These are phyloP conservation scores for Pythium scleroteichum DNA, from an alignment of 352 stramenopile species.

Conservation along the genomic window DNA sequence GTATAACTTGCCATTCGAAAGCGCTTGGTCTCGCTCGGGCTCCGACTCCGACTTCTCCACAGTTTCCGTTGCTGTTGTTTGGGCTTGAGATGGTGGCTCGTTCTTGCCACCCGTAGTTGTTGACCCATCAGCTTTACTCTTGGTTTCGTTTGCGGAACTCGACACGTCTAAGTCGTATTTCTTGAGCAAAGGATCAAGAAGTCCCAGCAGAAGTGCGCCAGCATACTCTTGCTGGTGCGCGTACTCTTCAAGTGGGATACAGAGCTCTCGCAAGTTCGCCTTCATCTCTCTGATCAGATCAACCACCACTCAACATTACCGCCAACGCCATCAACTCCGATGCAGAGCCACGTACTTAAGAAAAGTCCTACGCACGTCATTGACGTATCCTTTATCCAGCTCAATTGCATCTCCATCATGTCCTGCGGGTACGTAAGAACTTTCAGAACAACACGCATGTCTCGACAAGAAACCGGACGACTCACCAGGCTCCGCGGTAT, in stretches of 20 bases:
- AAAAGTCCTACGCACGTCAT: constrained; percentile 63
- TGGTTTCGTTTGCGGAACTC: background rate
- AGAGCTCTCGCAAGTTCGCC: constrained; percentile 77
- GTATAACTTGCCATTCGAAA: constrained; percentile 45
- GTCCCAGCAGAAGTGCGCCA: constrained; percentile 63
- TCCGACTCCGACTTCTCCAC: constrained; percentile 4
- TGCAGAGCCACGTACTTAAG: constrained; percentile 30
- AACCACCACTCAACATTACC: too few relatives aligned
- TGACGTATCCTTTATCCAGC: constrained; percentile 73
- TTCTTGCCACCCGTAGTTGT: background rate
- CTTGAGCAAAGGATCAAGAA: constrained; percentile 73
- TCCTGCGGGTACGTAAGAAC: background rate
- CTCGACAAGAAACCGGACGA: too few relatives aligned
- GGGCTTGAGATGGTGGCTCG: background rate
- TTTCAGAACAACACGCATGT: background rate
- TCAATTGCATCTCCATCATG: constrained; percentile 27
- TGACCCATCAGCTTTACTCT: background rate
- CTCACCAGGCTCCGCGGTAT: constrained; percentile 56
- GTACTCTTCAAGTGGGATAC: constrained; percentile 82
- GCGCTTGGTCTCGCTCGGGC: constrained; percentile 11
- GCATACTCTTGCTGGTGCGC: constrained; percentile 81
- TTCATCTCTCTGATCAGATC: constrained; percentile 76
- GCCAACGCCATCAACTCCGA: background rate
- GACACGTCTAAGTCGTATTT: constrained; percentile 58
- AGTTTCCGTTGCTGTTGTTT: background rate